Base-by-base conservation (phyloP, 768 basidiomycete species). In the Podaxis sp. region DNA sequence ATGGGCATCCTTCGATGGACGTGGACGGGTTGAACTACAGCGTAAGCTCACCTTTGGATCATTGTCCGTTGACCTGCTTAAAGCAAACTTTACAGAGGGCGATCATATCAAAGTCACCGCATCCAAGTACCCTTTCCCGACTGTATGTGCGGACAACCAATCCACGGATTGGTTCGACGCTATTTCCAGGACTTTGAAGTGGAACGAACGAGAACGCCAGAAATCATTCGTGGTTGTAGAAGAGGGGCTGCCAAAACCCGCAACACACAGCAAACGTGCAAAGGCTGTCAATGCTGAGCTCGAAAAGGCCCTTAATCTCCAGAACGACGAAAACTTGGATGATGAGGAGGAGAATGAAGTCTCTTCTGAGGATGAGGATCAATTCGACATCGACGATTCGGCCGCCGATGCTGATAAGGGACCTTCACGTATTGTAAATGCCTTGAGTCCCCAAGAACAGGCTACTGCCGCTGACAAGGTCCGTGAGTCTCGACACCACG, bases 171-270 rank as follows among this genome's bases (percentile, higher is more conserved):
- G 97, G 97, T 98, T 99, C 86, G 88, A 93, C 63, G 85, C 96
- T 3, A 98, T 99, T 64, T 93, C 93, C 37, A 85, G 97, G 23
- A 99, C 96, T 7, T 79, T 99, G 52, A 96, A 98, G 72, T 98
- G 97, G 97, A 99, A 99, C 76, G 96, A 99, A 73, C 87, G 96
- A 23, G 94, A 98, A 74, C 86, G 97, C 50, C 97, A 99, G 71
- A 99, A 98, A 71, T 97, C 95, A 5, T 98, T 98, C 66, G 97
- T 98, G 46, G 92, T 99, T 18, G 93, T 99, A 23, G 97, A 98
- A 71, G 95, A 97, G 68, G 87, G 84, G 35, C 85, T 88, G 0
- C 68, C 75, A 14, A 82, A 82, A 64, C 69, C 64, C 5, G 47
- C 36, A 18, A 75, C 71, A 62, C 72, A 51, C 25, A 70, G 66